Conservation (phyloP, 768 basidiomycete species). For the Cantharellus anzutake region DNA sequence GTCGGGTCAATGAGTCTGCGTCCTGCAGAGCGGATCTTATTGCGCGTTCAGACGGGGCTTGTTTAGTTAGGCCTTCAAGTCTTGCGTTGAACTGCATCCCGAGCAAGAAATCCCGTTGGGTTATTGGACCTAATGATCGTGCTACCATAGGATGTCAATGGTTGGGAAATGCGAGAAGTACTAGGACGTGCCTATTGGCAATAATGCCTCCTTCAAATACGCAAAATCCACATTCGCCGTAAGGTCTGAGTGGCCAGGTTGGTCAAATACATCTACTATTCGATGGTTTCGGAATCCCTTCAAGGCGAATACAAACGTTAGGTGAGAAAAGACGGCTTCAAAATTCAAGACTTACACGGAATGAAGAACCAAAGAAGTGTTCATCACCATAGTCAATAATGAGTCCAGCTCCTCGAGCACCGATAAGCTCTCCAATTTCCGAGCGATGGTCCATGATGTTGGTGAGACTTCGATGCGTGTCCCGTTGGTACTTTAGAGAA, state of each 20-base stretch:
- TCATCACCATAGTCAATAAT: slow-evolving; percentile 82
- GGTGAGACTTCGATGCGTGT: slow-evolving; percentile 68
- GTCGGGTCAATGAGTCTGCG: slow-evolving; percentile 52
- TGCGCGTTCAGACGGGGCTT: slow-evolving; percentile 24
- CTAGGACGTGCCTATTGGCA: slow-evolving; percentile 33
- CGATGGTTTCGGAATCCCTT: slow-evolving; percentile 84
- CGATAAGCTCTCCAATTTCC: slow-evolving; percentile 45
- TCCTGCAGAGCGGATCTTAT: slow-evolving; percentile 37
- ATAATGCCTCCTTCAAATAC: slow-evolving; percentile 61
- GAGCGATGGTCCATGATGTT: slow-evolving; percentile 45
- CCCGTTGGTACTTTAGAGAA: slow-evolving; percentile 51
- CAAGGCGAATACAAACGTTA: background rate
- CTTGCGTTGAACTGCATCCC: slow-evolving; percentile 57
- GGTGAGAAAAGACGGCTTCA: background rate
- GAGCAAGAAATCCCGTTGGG: slow-evolving; percentile 61
- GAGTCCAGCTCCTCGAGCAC: slow-evolving; percentile 31
- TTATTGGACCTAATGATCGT: slow-evolving; percentile 41
- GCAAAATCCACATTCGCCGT: slow-evolving; percentile 97
- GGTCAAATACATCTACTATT: slow-evolving; percentile 65
- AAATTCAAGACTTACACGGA: slow-evolving; percentile 41
- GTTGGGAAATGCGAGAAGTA: background rate
- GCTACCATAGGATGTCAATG: slow-evolving; percentile 14
- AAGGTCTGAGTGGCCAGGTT: slow-evolving; percentile 76
- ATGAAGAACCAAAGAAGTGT: slow-evolving; percentile 46
- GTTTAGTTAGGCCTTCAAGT: slow-evolving; percentile 37